Evolutionary conservation across 306 rosid species (phyloP).

Genomic region (Boehmeria nivea): DNA sequence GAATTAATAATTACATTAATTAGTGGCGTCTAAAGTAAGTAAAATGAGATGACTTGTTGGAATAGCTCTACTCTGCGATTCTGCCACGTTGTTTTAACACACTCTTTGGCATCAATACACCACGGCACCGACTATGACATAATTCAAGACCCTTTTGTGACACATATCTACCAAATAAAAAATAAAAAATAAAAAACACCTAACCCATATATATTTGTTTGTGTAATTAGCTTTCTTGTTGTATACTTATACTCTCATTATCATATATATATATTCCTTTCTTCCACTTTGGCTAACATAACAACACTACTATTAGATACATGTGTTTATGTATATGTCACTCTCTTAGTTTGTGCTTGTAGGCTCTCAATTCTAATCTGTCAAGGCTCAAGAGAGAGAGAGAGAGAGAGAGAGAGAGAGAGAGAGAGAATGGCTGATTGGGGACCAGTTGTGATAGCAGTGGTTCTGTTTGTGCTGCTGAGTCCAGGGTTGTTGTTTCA

Average conservation of each 20-base stretch:
- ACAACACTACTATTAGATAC: not conserved
- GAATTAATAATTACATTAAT: not conserved
- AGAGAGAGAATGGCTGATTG: conserved; percentile 49
- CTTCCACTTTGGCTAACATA: too few species aligned
- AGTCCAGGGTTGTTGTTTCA: conserved; percentile 63
- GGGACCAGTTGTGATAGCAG: conserved; percentile 72
- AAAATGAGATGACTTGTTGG: not conserved
- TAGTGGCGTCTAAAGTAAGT: not conserved
- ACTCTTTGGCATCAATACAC: conserved; percentile 1
- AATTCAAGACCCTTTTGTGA: not conserved
- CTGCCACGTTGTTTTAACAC: not conserved
- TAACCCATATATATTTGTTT: too few species aligned
- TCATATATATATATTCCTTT: conserved; percentile 25
- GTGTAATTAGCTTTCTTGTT: conserved; percentile 12
- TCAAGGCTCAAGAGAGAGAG: not conserved
- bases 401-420: not conserved
- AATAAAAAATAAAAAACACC: too few species aligned
- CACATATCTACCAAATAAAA: not conserved
- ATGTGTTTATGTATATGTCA: not conserved
- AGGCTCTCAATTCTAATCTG: too few species aligned
- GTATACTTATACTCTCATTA: conserved; percentile 8
- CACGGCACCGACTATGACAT: conserved; percentile 19
- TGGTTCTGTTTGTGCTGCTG: conserved; percentile 59
- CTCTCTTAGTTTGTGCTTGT: not conserved
- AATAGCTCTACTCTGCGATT: not conserved